These are phyloP conservation scores for Cyclanthera cordifolia DNA, from an alignment of 306 rosid species.

Conservation along the genomic window DNA sequence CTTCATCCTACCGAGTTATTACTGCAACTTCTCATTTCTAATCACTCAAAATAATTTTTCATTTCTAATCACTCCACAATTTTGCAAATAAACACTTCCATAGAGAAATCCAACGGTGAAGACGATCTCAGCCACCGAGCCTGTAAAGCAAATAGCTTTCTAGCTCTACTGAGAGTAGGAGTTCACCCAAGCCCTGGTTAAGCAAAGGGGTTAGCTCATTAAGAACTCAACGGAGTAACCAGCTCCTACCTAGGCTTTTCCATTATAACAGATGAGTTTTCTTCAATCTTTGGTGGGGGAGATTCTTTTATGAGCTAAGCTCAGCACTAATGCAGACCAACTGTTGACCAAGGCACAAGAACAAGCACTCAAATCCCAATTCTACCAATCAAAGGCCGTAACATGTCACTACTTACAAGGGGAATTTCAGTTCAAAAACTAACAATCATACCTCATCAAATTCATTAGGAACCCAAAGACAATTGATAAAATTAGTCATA, in stretches of 20 bases:
- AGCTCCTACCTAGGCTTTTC: not conserved
- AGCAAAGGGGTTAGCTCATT: not conserved
- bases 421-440: not conserved
- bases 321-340: not conserved
- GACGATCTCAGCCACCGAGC: not conserved
- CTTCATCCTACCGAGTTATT: too few species aligned
- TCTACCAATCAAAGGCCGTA: constrained; percentile 1
- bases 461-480: not conserved
- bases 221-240: not conserved
- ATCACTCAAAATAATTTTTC: too few species aligned
- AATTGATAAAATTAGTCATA: too few species aligned
- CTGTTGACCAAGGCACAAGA: not conserved
- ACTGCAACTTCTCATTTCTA: too few species aligned
- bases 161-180: not conserved
- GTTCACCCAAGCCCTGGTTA: not conserved
- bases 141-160: not conserved
- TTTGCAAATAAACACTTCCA: not conserved
- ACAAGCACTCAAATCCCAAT: not conserved
- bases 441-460: not conserved
- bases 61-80: too few species aligned
- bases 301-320: constrained; percentile 5
- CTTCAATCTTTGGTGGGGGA: not conserved
- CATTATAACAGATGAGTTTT: not conserved
- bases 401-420: not conserved
- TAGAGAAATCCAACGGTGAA: not conserved